phyloP scores from a whole-genome alignment of 2,329 filamentous ascomycete species.

The Nectriaceae sp. region DNA sequence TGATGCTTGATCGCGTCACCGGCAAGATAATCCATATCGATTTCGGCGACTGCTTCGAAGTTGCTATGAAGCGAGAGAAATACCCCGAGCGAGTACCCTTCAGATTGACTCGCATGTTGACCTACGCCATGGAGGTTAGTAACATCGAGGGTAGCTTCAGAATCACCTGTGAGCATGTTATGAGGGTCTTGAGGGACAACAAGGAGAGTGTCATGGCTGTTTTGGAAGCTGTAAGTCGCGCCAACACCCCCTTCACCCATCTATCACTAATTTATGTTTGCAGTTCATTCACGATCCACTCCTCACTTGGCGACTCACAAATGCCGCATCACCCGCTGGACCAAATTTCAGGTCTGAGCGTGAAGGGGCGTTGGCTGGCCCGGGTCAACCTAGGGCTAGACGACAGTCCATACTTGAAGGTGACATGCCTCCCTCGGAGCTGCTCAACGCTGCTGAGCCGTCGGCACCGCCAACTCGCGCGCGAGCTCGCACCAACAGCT shows the following conservation, averaged over 20 bases:
- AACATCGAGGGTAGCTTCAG: constrained; percentile 99
- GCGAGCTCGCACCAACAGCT: constrained; percentile 63
- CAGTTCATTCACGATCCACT: constrained; percentile 99
- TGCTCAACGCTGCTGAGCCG: constrained; percentile 49
- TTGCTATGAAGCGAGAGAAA: constrained; percentile 99
- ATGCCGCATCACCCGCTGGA: constrained; percentile 61
- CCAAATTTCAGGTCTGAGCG: constrained; percentile 67
- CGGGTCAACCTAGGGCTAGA: constrained; percentile 50
- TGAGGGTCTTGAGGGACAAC: constrained; percentile 94
- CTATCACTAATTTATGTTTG: not conserved
- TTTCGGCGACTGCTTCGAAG: constrained; percentile 99
- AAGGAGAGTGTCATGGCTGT: constrained; percentile 99
- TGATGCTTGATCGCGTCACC: constrained; percentile 94
- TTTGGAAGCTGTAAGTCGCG: constrained; percentile 81
- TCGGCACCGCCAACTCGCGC: constrained; percentile 52
- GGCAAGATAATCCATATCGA: constrained; percentile 99
- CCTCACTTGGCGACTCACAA: constrained; percentile 89
- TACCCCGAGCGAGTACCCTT: constrained; percentile 98
- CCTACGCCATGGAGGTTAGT: constrained; percentile 99
- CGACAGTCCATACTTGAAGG: constrained; percentile 71
- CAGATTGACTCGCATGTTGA: constrained; percentile 97
- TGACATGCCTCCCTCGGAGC: constrained; percentile 59
- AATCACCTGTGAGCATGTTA: constrained; percentile 97
- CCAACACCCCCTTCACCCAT: not conserved
- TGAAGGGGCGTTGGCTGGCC: constrained; percentile 53